Evolutionary conservation across 2,329 filamentous ascomycete genomes (phyloP), one percentile per base, ranked within the genome.

Genomic region (Hypoxylon sp.): DNA sequence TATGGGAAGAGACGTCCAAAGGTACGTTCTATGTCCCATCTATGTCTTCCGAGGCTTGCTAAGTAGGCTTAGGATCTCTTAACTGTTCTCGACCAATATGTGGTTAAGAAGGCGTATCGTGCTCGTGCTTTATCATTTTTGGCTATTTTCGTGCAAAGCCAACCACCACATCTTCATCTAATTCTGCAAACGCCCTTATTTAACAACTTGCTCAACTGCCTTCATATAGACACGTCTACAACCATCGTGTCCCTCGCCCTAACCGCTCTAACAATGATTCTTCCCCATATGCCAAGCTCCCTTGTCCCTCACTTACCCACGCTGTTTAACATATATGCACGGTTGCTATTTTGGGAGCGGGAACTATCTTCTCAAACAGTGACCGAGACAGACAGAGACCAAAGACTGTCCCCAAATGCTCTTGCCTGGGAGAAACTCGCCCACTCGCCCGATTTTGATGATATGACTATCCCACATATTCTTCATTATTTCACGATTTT

Each of bases 281-380:
- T 96, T 54, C 93, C 93, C 1, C 92, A 94, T 76, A 92, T 95
- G 79, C 92, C 92, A 0, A 90, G 87, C 72, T 90, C 91, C 2
- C 81, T 94, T 13, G 88, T 90, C 1, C 85, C 88, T 0, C 87
- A 91, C 75, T 84, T 96, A 5, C 90, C 92, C 31, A 88, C 88
- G 19, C 82, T 96, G 17, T 96, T 95, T 84, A 91, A 94, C 68
- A 90, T 96, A 58, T 96, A 96, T 78, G 92, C 91, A 60, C 86
- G 93, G 53, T 80, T 95, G 48, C 81, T 96, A 0, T 96, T 94
- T 75, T 96, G 93, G 92, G 91, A 94, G 72, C 81, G 83, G 53
- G 85, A 87, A 66, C 79, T 83, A 10, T 81, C 82, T 4, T 74
- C 78, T n/a, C 75, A 81, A 42, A 80, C 81, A 17, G 76, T 79